Percentiles rank a stretch among this genome's conserved stretches.
phyloP scores from a whole-genome alignment of 345 rosid genomes.

The Lepidium didymum region DNA sequence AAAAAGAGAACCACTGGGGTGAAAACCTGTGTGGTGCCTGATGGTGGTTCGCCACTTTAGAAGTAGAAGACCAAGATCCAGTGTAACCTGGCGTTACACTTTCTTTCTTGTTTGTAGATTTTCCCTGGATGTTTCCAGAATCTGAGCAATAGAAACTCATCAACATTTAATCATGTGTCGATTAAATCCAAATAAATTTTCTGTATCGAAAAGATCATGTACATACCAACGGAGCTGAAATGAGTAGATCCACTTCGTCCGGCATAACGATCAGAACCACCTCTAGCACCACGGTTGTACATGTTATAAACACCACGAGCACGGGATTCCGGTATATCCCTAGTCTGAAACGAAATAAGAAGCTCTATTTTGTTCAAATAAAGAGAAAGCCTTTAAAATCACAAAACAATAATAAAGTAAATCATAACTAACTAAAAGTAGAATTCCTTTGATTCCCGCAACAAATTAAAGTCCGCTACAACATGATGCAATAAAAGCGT shows the following conservation, averaged over 20 bases:
- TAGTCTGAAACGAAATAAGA: constrained; percentile 39
- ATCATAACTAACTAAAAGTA: background rate
- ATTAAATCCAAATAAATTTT: background rate
- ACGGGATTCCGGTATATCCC: constrained; percentile 55
- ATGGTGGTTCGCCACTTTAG: constrained; percentile 33
- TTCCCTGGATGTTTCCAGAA: constrained; percentile 46
- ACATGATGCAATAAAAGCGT: background rate
- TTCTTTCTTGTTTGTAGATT: constrained; percentile 67
- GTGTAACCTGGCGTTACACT: constrained; percentile 56
- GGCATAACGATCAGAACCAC: constrained; percentile 61
- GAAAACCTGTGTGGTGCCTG: constrained; percentile 48
- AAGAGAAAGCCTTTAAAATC: background rate
- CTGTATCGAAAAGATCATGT: background rate
- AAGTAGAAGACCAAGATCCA: constrained; percentile 45
- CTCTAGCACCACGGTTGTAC: constrained; percentile 55
- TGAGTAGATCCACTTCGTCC: constrained; percentile 51
- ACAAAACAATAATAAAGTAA: background rate
- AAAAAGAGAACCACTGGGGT: background rate
- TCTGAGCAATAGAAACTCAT: constrained; percentile 40
- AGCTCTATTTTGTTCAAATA: background rate
- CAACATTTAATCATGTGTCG: constrained; percentile 14
- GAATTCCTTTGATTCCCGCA: background rate
- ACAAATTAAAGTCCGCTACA: background rate
- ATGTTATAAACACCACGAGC: constrained; percentile 53
- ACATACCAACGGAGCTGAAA: constrained; percentile 51